Evolutionary conservation across 1,284 basidiomycete genomes (phyloP).

Genomic region (Pseudozyma sp.): DNA sequence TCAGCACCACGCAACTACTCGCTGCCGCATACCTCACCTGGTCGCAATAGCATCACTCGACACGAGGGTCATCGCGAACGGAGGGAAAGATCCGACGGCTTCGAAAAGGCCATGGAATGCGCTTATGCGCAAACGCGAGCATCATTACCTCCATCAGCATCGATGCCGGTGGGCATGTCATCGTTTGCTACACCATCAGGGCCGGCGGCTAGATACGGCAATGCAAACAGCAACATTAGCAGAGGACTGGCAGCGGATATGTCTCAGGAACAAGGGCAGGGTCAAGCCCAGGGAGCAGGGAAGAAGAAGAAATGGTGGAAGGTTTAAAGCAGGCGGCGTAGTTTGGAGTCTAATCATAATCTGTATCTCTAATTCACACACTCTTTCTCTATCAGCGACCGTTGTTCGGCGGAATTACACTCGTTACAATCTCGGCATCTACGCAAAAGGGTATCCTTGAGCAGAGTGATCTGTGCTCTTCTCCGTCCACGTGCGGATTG

Average conservation of each 20-base stretch:
- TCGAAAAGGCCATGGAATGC: constrained; percentile 22
- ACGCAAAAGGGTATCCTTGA: too few relatives aligned
- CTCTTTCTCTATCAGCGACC: not conserved
- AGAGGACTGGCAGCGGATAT: too few relatives aligned
- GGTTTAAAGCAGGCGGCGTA: not conserved
- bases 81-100: constrained; percentile 28
- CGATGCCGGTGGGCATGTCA: constrained; percentile 19
- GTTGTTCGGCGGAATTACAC: not conserved
- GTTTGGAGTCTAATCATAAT: too few relatives aligned
- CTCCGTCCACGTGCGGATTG: too few relatives aligned
- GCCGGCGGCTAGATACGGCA: constrained; percentile 1
- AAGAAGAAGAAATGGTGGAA: constrained; percentile 49
- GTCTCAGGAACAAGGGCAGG: too few relatives aligned
- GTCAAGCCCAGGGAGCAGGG: constrained; percentile 3
- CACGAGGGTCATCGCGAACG: constrained; percentile 3
- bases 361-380: not conserved
- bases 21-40: constrained; percentile 16
- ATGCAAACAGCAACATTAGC: not conserved
- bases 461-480: too few relatives aligned
- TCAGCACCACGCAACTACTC: constrained; percentile 30
- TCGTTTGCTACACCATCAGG: not conserved
- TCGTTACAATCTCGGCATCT: too few relatives aligned
- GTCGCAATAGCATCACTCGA: constrained; percentile 3
- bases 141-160: constrained; percentile 22
- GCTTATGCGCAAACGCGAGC: constrained; percentile 36